Conservation (phyloP, 2,329 filamentous ascomycete species). For the Spiromastix sp. region DNA sequence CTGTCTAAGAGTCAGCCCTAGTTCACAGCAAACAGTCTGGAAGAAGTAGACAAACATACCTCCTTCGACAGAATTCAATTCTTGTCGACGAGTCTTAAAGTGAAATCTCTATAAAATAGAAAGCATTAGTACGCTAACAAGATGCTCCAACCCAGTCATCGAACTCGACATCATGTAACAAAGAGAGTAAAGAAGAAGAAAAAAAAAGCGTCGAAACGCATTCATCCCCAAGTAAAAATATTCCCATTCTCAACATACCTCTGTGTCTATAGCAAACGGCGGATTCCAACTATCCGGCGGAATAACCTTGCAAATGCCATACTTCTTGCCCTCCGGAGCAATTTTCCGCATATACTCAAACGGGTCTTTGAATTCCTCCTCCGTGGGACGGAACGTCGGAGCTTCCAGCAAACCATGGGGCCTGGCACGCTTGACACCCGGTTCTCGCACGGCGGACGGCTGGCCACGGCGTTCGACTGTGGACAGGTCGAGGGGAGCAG, state of each 20-base stretch:
- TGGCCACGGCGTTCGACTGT: slow-evolving; percentile 89
- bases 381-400: slow-evolving; percentile 78
- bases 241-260: slow-evolving; percentile 59
- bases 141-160: too few relatives aligned
- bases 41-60: slow-evolving; percentile 50
- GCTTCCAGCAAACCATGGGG: slow-evolving; percentile 82
- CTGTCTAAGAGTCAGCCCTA: slow-evolving; percentile 46
- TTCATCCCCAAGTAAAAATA: not conserved
- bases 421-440: slow-evolving; percentile 63
- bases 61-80: slow-evolving; percentile 96
- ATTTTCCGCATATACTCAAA: slow-evolving; percentile 92
- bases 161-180: not conserved
- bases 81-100: slow-evolving; percentile 90
- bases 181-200: not conserved
- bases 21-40: too few relatives aligned
- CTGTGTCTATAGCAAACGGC: slow-evolving; percentile 89
- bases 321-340: slow-evolving; percentile 70
- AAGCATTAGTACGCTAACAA: slow-evolving; percentile 18
- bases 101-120: slow-evolving; percentile 67
- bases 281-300: slow-evolving; percentile 92
- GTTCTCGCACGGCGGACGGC: slow-evolving; percentile 63
- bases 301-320: slow-evolving; percentile 90
- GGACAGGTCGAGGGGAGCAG: slow-evolving; percentile 65
- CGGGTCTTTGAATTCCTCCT: slow-evolving; percentile 91
- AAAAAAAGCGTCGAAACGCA: not conserved